A percentile compares a stretch with the other conserved stretches of the same genome.
Evolutionary conservation across 2,329 filamentous ascomycete genomes (phyloP).

Genomic region (Fusarium nygamai): DNA sequence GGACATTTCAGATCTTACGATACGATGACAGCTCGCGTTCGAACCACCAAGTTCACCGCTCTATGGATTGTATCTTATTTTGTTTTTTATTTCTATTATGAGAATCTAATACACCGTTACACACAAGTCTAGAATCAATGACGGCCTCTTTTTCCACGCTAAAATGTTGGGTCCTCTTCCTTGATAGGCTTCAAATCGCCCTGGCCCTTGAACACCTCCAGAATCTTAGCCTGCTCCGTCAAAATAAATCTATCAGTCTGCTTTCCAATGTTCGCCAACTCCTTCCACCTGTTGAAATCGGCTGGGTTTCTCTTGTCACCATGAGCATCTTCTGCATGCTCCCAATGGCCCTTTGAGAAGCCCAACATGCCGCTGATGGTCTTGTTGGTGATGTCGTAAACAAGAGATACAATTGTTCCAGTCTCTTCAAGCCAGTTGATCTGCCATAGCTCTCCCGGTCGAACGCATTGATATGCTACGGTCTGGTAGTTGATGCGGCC

Average conservation of each 20-base stretch:
- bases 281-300: constrained; percentile 63
- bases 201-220: constrained; percentile 60
- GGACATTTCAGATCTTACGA: neutral
- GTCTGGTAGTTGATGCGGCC: constrained; percentile 64
- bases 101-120: too few species aligned
- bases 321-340: constrained; percentile 58
- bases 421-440: constrained; percentile 71
- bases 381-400: constrained; percentile 62
- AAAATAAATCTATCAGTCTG: constrained; percentile 62
- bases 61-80: accelerated
- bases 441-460: constrained; percentile 67
- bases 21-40: neutral
- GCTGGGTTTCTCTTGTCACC: constrained; percentile 64
- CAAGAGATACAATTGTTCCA: constrained; percentile 63
- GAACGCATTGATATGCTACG: constrained; percentile 66
- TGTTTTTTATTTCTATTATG: too few species aligned
- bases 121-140: neutral
- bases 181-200: constrained; percentile 59
- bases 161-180: constrained; percentile 28
- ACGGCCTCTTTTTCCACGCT: neutral
- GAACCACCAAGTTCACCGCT: neutral
- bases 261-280: constrained; percentile 57
- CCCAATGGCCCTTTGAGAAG: constrained; percentile 67
- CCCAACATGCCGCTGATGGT: constrained; percentile 62
- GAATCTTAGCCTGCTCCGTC: constrained; percentile 62